Conservation (phyloP, 2,329 filamentous ascomycete species). For the Pseudocercospora fijiensis region DNA sequence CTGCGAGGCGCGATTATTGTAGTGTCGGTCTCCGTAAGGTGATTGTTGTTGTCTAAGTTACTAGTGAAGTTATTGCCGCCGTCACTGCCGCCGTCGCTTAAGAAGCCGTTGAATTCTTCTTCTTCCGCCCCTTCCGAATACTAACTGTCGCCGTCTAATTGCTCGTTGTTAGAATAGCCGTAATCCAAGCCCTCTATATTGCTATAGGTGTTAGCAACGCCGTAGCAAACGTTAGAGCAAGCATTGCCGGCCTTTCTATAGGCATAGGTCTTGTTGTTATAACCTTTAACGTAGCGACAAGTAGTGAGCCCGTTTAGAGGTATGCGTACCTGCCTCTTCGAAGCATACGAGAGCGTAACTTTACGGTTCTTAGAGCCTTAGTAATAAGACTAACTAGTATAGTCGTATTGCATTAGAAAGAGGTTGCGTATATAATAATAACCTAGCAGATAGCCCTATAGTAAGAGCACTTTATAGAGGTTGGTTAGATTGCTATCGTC, state of each 20-base stretch:
- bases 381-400: too few species aligned
- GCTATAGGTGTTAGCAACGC: background rate
- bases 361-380: background rate
- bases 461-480: background rate
- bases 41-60: background rate
- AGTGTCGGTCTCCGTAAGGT: background rate
- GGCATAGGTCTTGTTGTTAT: background rate
- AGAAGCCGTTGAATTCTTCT: background rate
- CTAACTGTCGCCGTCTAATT: background rate
- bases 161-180: background rate
- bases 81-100: background rate
- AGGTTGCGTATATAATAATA: background rate
- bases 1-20: too few species aligned
- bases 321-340: background rate
- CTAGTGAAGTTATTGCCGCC: too few species aligned
- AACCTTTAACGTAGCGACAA: background rate
- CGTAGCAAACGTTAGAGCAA: background rate
- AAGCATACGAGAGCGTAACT: background rate
- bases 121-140: too few species aligned
- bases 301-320: background rate
- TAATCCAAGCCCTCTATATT: background rate
- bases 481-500: background rate
- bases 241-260: background rate
- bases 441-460: background rate
- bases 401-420: background rate